A percentile compares a stretch with the other conserved stretches of the same genome.
These are phyloP conservation scores for Pseudopyrenochaeta lycopersici DNA, from an alignment of 2,329 filamentous ascomycete species.

Conservation along the genomic window DNA sequence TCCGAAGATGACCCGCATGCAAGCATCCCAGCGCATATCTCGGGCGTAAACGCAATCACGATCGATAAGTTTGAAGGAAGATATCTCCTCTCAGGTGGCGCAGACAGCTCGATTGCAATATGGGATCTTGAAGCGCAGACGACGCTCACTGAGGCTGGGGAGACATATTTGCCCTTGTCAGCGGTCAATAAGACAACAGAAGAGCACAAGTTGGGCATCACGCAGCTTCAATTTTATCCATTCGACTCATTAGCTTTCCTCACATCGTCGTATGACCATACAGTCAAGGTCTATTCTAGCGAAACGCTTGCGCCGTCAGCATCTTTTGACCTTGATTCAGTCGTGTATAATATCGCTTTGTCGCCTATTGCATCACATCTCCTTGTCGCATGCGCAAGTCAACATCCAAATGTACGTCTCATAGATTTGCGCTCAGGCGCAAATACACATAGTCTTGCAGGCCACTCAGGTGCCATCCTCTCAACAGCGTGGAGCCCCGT, in stretches of 20 bases:
- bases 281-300: constrained; percentile 78
- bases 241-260: constrained; percentile 80
- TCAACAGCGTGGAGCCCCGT: constrained; percentile 82
- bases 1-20: constrained; percentile 41
- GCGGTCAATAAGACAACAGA: constrained; percentile 39
- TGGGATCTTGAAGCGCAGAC: constrained; percentile 77
- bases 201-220: constrained; percentile 74
- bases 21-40: constrained; percentile 71
- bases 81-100: constrained; percentile 83
- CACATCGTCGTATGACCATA: constrained; percentile 80
- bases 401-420: constrained; percentile 83
- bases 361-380: constrained; percentile 77
- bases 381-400: constrained; percentile 87
- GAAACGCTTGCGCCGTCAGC: constrained; percentile 68
- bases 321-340: constrained; percentile 72
- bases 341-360: constrained; percentile 79
- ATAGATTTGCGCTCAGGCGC: constrained; percentile 87
- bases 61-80: constrained; percentile 84
- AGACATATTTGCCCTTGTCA: constrained; percentile 36
- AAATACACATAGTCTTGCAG: constrained; percentile 62
- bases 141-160: constrained; percentile 19
- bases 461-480: constrained; percentile 63
- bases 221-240: constrained; percentile 79
- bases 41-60: constrained; percentile 80
- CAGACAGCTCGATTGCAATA: constrained; percentile 82